Conservation (phyloP, 1,284 basidiomycete species). For the Fomitiporia mediterranea region DNA sequence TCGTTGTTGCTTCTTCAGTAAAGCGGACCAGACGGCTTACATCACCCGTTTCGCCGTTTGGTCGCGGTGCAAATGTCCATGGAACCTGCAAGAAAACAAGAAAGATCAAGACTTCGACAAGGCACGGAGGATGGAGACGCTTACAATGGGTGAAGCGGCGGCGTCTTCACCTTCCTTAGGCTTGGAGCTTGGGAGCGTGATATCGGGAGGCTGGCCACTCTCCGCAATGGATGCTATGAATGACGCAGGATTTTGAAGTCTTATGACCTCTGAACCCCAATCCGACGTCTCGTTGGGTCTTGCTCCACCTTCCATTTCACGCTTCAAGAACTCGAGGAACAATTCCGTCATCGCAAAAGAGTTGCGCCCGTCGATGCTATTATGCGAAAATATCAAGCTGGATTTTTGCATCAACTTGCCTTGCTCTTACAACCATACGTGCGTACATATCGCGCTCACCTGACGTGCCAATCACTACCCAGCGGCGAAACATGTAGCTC, state of each 20-base stretch:
- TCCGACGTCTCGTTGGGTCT: not conserved
- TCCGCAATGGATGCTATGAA: not conserved
- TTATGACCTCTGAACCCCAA: conserved; percentile 3
- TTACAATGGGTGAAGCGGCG: not conserved
- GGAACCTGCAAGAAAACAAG: conserved; percentile 10
- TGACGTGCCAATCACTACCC: not conserved
- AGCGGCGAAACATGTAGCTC: conserved; percentile 6
- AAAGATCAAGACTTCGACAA: not conserved
- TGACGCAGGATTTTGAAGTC: conserved; percentile 2
- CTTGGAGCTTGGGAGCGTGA: not conserved
- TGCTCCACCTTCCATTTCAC: not conserved
- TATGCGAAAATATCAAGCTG: conserved; percentile 8
- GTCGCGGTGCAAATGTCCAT: conserved; percentile 15
- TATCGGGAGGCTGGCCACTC: not conserved
- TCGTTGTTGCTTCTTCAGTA: conserved; percentile 14
- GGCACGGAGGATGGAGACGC: not conserved
- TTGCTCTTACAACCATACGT: not conserved
- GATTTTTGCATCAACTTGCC: not conserved
- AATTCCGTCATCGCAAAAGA: conserved; percentile 2
- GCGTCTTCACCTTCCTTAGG: not conserved
- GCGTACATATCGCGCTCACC: not conserved
- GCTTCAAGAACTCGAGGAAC: not conserved
- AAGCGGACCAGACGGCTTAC: conserved; percentile 16
- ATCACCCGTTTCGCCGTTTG: conserved; percentile 8
- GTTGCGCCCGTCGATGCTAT: conserved; percentile 10